These are phyloP conservation scores for Gossypium turneri DNA, from an alignment of 345 rosid genomes.

Conservation along the genomic window DNA sequence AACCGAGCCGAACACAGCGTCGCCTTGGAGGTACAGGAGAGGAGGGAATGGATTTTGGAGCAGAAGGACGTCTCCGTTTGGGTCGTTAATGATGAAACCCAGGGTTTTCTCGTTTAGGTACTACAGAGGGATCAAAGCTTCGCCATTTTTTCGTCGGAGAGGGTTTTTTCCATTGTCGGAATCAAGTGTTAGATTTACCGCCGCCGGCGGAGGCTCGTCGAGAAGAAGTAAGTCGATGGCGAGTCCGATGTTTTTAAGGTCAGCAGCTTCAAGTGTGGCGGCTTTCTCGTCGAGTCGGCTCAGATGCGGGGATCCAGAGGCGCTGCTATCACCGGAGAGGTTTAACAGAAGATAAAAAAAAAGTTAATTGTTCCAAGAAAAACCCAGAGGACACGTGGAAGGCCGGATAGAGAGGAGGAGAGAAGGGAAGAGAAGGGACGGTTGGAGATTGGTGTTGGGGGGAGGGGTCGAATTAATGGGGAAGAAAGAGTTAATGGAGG, in stretches of 20 bases:
- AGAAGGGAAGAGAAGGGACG: constrained; percentile 13
- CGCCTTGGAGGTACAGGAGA: constrained; percentile 75
- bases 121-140: constrained; percentile 56
- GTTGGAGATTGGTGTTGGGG: constrained; percentile 21
- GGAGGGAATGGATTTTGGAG: constrained; percentile 60
- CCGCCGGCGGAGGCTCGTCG: constrained; percentile 51
- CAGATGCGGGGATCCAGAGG: constrained; percentile 98
- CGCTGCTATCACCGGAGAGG: constrained; percentile 89
- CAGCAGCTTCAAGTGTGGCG: constrained; percentile 34
- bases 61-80: constrained; percentile 83
- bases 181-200: constrained; percentile 46
- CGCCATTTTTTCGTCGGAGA: constrained; percentile 68
- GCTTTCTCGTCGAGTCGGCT: constrained; percentile 78
- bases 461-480: constrained; percentile 13
- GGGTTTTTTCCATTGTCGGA: constrained; percentile 72
- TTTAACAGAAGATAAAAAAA: constrained; percentile 42
- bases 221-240: constrained; percentile 69
- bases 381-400: constrained; percentile 49
- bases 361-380: not conserved
- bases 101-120: constrained; percentile 76
- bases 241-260: constrained; percentile 67
- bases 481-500: constrained; percentile 25
- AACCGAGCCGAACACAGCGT: constrained; percentile 66
- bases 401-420: constrained; percentile 28
- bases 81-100: constrained; percentile 55